Percentiles rank a stretch among this genome's conserved stretches.
Conservation (phyloP, 495 filamentous ascomycete genomes). For the Elaphomyces granulatus region DNA sequence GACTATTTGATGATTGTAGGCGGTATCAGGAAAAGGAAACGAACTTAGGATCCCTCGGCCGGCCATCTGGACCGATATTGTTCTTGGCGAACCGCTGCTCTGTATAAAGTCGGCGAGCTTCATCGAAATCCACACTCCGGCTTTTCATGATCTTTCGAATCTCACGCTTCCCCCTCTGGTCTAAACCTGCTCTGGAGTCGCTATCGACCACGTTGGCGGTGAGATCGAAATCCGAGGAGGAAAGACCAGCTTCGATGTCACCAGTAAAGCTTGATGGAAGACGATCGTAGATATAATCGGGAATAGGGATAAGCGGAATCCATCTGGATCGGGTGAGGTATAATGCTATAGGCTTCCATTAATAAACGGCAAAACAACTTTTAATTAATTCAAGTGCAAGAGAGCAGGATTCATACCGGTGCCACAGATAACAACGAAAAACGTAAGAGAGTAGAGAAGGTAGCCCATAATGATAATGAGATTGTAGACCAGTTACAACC, state of each 20-base stretch:
- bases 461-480: constrained; percentile 52
- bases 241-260: constrained; percentile 77
- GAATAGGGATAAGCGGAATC: constrained; percentile 45
- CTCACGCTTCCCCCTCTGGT: constrained; percentile 62
- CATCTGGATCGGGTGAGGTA: constrained; percentile 71
- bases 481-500: too few species aligned
- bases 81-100: constrained; percentile 73
- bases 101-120: constrained; percentile 72
- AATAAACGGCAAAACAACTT: neutral
- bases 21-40: constrained; percentile 68
- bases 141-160: constrained; percentile 79
- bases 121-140: constrained; percentile 66
- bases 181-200: constrained; percentile 66
- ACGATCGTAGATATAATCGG: constrained; percentile 53
- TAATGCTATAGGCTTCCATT: constrained; percentile 32
- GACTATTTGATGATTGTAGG: neutral
- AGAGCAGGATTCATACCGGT: constrained; percentile 35
- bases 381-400: neutral
- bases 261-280: constrained; percentile 58
- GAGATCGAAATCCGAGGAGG: constrained; percentile 68
- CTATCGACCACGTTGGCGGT: constrained; percentile 58
- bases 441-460: constrained; percentile 59
- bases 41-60: constrained; percentile 86
- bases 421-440: constrained; percentile 45
- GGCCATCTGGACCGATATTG: constrained; percentile 75